Evolutionary conservation across 352 stramenopile genomes (phyloP).

Genomic region (Pythium pyrilobum): DNA sequence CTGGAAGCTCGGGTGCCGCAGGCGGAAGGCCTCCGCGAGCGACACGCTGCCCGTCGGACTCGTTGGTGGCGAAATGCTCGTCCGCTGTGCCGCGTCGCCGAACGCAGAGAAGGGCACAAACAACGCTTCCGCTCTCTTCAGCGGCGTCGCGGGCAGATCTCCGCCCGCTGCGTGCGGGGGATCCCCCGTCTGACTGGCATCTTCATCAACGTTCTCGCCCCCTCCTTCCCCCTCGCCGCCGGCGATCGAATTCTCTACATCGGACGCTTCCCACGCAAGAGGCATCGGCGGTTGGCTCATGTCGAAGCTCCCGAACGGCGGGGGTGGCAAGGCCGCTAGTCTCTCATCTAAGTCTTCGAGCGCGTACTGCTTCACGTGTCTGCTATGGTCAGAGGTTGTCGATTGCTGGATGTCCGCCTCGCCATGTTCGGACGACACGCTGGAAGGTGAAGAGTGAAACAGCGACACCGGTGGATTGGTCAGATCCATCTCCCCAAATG

Average conservation of each 20-base stretch:
- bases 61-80: neutral
- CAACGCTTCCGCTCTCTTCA: slow-evolving; percentile 4
- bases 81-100: neutral
- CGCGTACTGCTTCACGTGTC: slow-evolving; percentile 3
- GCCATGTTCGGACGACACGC: no score
- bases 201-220: no score
- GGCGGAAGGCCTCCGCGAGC: slow-evolving; percentile 56
- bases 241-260: no score
- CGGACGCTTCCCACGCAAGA: slow-evolving; percentile 11
- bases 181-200: no score
- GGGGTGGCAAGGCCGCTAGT: slow-evolving; percentile 25
- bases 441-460: no score
- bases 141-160: neutral
- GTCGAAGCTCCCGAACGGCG: slow-evolving; percentile 31
- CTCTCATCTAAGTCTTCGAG: slow-evolving; percentile 20
- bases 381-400: no score
- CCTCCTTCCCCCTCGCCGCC: no score
- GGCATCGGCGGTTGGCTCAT: slow-evolving; percentile 43
- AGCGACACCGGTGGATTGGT: neutral
- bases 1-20: slow-evolving; percentile 53
- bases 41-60: slow-evolving; percentile 8
- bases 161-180: no score
- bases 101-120: slow-evolving; percentile 4
- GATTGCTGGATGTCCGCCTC: no score
- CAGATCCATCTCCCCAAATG: neutral